Evolutionary conservation across 108 stramenopile genomes (phyloP).

Genomic region (Nitzschia sp.): DNA sequence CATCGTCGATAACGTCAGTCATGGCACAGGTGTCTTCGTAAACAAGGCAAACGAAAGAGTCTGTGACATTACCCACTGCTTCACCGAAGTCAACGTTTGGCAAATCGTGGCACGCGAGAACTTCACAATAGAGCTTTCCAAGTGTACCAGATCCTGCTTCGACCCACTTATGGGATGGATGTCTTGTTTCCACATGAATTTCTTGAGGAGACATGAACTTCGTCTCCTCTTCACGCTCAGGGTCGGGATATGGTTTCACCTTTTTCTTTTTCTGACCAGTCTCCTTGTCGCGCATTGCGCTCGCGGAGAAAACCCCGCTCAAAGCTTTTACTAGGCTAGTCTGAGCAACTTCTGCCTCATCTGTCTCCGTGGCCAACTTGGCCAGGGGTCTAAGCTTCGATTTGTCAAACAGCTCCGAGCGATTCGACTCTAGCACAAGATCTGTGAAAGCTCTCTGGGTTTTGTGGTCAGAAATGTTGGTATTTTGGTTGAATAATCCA

Average conservation of each 20-base stretch:
- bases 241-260: constrained; percentile 77
- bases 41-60: constrained; percentile 67
- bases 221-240: constrained; percentile 42
- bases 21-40: constrained; percentile 70
- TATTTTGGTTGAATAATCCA: constrained; percentile 13
- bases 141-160: constrained; percentile 65
- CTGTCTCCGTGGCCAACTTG: constrained; percentile 52
- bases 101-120: constrained; percentile 63
- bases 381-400: constrained; percentile 15
- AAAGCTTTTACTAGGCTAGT: constrained; percentile 39
- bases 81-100: constrained; percentile 69
- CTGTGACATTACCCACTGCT: constrained; percentile 62
- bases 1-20: constrained; percentile 71
- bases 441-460: not conserved
- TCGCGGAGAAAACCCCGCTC: constrained; percentile 23
- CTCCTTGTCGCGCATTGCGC: constrained; percentile 13
- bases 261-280: constrained; percentile 24
- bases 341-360: constrained; percentile 48
- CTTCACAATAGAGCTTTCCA: constrained; percentile 66
- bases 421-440: constrained; percentile 7
- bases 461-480: not conserved
- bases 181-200: constrained; percentile 46
- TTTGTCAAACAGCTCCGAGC: not conserved
- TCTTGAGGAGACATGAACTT: constrained; percentile 49
- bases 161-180: constrained; percentile 64